These are phyloP conservation scores for Tetrahymena thermophila DNA, from an alignment of 73 alveolate species.

Conservation along the genomic window DNA sequence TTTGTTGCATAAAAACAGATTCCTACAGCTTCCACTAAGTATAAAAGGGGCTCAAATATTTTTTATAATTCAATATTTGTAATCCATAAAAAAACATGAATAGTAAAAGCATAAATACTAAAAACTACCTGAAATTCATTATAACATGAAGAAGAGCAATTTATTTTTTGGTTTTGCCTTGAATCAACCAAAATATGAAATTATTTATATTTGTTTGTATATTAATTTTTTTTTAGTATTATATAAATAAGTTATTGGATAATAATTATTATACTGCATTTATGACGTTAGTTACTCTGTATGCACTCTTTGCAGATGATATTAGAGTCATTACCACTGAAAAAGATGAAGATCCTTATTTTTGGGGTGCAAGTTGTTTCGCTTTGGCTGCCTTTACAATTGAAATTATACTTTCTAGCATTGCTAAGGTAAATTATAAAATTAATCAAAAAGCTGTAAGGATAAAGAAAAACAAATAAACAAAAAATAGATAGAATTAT, in stretches of 20 bases:
- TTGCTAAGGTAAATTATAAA: constrained; percentile 40
- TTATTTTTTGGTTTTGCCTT: too few species aligned
- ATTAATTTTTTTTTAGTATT: background rate
- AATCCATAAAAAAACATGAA: too few species aligned
- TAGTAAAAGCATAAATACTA: too few species aligned
- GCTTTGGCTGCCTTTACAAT: constrained; percentile 26
- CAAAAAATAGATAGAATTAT: background rate
- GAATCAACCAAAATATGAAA: too few species aligned
- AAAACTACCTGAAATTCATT: too few species aligned
- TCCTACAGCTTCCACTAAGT: too few species aligned
- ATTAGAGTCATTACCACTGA: constrained; percentile 44
- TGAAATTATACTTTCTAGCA: constrained; percentile 41
- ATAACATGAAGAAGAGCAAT: too few species aligned
- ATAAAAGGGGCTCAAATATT: too few species aligned
- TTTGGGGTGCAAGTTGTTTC: constrained; percentile 18
- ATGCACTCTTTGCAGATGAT: constrained; percentile 87
- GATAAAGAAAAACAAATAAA: background rate
- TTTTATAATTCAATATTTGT: too few species aligned
- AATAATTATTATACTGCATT: constrained; percentile 10
- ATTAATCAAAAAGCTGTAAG: background rate
- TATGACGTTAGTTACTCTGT: constrained; percentile 69
- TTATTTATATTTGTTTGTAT: too few species aligned
- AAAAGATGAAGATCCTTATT: constrained; percentile 39
- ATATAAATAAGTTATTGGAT: background rate
- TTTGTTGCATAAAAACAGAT: too few species aligned